Evolutionary conservation across 495 filamentous ascomycete species (phyloP), one percentile per base, ranked within the genome.

Genomic region (Penicillium canariense): DNA sequence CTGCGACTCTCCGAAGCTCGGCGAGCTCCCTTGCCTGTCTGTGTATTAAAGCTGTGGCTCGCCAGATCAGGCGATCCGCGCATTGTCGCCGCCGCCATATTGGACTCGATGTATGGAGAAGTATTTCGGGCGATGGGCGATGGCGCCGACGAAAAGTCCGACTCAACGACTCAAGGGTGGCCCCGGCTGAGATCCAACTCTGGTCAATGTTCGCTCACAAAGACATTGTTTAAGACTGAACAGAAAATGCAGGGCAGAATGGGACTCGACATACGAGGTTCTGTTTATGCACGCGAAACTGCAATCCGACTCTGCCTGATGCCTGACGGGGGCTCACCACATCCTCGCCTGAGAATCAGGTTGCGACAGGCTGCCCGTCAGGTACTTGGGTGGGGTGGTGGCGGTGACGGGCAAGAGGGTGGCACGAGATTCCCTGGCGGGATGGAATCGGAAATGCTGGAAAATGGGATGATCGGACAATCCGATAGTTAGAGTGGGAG

Each of bases 11-110:
- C 49, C 18, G 45, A 27, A 17, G 44, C 48, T 43, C 40, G 34
- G 34, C 52, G 51, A 8, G 46, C 39, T 23, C 52, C 58, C 40
- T 57, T 59, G 42, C 47, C 23, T 26, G 17, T 36, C 5, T 46
- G 48, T 18, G 48, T 44, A 28, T 56, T 48, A 8, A 53, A 51
- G 28, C 31, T 49, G 22, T 49, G 56, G 39, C 61, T 65, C 39
- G 65, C 62, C 42, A 59, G 53, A n/a, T 66, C 62, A 12, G 65
- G 57, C 27, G 59, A 60, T 51, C 23, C 43, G 26, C 56, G 62
- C 45, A 59, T 61, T 47, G 55, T 49, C 7, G 50, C 22, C 12
- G 59, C 34, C 5, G 59, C 65, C 65, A 68, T 68, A 5, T 22
- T 46, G 10, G 4, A 25, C 26, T 43, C 38, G 22, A 32, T 38